Conservation (phyloP, 2,329 filamentous ascomycete species). For the Metarhizium sp. region DNA sequence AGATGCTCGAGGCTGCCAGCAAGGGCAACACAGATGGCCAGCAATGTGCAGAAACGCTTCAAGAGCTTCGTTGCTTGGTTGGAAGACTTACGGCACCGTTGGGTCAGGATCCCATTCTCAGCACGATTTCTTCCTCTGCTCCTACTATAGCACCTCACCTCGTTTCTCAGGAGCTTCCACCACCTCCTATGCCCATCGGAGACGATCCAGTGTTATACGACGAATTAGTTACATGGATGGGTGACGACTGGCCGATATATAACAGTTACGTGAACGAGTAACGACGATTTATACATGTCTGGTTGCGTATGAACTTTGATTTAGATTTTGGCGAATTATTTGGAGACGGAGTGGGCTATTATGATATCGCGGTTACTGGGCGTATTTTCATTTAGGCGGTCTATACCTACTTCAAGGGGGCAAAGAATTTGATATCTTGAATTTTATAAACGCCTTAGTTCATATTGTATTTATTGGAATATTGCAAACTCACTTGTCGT, state of each 20-base stretch:
- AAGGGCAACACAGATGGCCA: conserved; percentile 27
- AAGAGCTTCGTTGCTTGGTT: conserved; percentile 27
- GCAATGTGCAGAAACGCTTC: conserved; percentile 28
- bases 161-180: conserved; percentile 11
- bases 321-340: no score
- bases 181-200: conserved; percentile 19
- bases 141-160: conserved; percentile 13
- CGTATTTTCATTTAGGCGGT: not conserved
- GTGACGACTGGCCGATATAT: conserved; percentile 24
- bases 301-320: no score
- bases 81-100: conserved; percentile 20
- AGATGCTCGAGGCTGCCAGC: conserved; percentile 30
- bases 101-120: conserved; percentile 8
- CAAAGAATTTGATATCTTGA: not conserved
- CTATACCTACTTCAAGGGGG: not conserved
- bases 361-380: no score
- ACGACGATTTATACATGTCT: not conserved
- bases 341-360: no score
- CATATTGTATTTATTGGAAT: not conserved
- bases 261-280: conserved; percentile 4
- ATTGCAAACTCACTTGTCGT: not conserved
- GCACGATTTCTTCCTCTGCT: conserved; percentile 11
- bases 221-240: conserved; percentile 28
- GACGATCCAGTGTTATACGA: conserved; percentile 23
- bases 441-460: not conserved